Conservation (phyloP, 2,329 filamentous ascomycete genomes). For the Diaporthe citriasiana region DNA sequence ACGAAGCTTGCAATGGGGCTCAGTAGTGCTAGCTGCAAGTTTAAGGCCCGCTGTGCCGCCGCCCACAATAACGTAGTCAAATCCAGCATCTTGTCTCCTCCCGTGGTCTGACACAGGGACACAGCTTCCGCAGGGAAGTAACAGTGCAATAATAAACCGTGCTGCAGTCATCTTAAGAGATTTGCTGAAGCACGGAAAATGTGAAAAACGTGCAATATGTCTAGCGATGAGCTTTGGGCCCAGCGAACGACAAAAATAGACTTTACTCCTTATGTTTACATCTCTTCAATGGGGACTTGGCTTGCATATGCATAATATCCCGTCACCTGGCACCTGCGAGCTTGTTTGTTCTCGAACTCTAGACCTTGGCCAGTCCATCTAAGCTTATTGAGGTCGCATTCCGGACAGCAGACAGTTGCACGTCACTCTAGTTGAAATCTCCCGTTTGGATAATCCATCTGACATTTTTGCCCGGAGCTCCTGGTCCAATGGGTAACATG, state of each 20-base stretch:
- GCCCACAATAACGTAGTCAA: constrained; percentile 24
- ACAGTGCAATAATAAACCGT: background rate
- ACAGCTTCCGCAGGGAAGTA: background rate
- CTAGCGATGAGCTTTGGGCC: background rate
- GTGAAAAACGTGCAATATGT: background rate
- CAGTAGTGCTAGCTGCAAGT: background rate
- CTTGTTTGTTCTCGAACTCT: background rate
- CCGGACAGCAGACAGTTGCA: background rate
- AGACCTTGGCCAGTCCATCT: background rate
- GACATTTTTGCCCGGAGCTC: background rate
- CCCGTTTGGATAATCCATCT: constrained; percentile 1
- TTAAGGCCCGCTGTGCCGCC: constrained; percentile 29
- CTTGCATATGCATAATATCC: background rate
- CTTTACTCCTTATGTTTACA: background rate
- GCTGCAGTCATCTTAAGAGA: background rate
- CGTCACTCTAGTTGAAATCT: background rate
- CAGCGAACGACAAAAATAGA: background rate
- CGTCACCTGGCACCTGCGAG: background rate
- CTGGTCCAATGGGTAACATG: background rate
- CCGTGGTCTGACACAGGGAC: background rate
- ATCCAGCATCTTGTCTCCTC: constrained; percentile 16
- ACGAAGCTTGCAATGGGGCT: background rate
- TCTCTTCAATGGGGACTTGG: background rate
- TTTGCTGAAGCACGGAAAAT: background rate
- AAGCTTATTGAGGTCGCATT: background rate